Conservation (phyloP, 2,329 filamentous ascomycete genomes). For the Ophiocordyceps camponoti-rufipedis region DNA sequence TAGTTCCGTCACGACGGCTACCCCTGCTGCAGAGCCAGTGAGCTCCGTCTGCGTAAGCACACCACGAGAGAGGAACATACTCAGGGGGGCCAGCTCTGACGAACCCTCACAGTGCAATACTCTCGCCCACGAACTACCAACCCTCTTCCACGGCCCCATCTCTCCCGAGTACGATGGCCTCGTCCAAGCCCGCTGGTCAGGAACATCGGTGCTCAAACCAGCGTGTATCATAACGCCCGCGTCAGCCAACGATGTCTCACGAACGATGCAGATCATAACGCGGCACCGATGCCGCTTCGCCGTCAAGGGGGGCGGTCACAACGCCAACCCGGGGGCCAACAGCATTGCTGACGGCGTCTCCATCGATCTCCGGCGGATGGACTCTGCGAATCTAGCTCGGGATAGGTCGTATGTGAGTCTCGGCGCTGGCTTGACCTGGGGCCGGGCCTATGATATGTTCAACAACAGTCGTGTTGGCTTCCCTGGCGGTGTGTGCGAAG, state of each 20-base stretch:
- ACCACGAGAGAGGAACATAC: not conserved
- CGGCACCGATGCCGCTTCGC: slow-evolving; percentile 7
- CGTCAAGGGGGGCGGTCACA: slow-evolving; percentile 25
- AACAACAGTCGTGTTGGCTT: not conserved
- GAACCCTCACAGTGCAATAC: not conserved
- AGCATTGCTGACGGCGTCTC: slow-evolving; percentile 19
- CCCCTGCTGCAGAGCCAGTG: not conserved
- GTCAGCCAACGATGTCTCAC: not conserved
- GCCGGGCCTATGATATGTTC: not conserved
- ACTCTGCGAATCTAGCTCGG: slow-evolving; percentile 6
- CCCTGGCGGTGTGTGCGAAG: not conserved
- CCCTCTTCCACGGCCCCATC: not conserved
- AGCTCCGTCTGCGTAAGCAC: not conserved
- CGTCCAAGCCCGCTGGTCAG: not conserved
- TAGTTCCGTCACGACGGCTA: not conserved
- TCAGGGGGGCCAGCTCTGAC: not conserved
- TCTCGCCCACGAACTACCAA: not conserved
- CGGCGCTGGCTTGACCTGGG: slow-evolving; percentile 19
- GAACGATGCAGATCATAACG: not conserved
- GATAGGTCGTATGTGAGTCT: slow-evolving; percentile 8
- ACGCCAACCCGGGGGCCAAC: slow-evolving; percentile 19
- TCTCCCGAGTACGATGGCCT: not conserved
- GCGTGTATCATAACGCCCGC: slow-evolving; percentile 14
- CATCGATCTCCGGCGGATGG: slow-evolving; percentile 18
- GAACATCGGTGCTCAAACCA: not conserved